phyloP scores from a whole-genome alignment of 805 yeast genomes.

The Nakazawaea ishiwadae region DNA sequence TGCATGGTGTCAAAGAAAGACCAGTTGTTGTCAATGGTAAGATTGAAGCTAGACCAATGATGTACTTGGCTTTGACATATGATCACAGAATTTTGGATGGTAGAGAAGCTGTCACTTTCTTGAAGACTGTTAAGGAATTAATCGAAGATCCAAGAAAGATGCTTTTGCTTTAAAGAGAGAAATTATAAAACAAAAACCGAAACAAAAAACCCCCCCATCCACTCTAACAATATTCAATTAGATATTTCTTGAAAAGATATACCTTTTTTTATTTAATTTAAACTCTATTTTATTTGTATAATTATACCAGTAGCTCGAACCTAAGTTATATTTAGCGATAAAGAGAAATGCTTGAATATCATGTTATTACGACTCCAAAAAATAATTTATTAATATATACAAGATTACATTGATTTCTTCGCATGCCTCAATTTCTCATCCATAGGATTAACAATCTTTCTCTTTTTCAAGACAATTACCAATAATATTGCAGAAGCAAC shows the following conservation, averaged over 20 bases:
- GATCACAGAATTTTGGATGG: constrained; percentile 98
- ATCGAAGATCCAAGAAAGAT: constrained; percentile 99
- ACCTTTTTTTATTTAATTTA: too few relatives aligned
- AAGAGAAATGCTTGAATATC: too few relatives aligned
- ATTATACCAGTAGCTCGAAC: too few relatives aligned
- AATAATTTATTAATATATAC: too few relatives aligned
- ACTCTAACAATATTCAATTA: too few relatives aligned
- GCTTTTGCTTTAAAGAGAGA: constrained; percentile 48
- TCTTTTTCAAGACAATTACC: constrained; percentile 43
- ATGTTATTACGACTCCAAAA: too few relatives aligned
- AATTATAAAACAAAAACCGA: not conserved
- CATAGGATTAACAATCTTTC: constrained; percentile 31
- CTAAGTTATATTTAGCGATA: too few relatives aligned
- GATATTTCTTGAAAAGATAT: too few relatives aligned
- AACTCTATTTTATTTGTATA: too few relatives aligned
- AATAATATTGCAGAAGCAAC: constrained; percentile 68
- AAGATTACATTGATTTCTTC: constrained; percentile 28
- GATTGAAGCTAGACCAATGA: constrained; percentile 97
- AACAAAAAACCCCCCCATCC: too few relatives aligned
- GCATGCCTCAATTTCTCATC: constrained; percentile 49
- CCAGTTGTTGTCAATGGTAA: constrained; percentile 96
- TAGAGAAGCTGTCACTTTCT: constrained; percentile 96
- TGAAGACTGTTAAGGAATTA: constrained; percentile 92
- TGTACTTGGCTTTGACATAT: constrained; percentile 97
- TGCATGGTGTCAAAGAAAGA: constrained; percentile 97